Conservation (phyloP, 1,284 basidiomycete genomes). For the Boletus smithii region DNA sequence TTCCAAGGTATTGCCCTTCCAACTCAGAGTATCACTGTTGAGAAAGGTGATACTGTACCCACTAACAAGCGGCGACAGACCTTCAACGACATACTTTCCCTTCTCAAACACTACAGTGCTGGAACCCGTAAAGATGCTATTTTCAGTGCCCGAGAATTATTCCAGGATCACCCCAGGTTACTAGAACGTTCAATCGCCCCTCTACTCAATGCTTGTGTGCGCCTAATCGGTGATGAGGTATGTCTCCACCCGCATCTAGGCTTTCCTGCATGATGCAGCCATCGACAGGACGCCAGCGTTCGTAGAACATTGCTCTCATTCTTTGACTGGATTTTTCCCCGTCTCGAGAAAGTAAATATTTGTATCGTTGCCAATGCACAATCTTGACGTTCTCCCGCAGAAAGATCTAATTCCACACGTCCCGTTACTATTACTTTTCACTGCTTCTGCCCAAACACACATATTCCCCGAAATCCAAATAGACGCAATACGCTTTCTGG, state of each 20-base stretch:
- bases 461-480: conserved; percentile 93
- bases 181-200: conserved; percentile 56
- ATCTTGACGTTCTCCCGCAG: conserved; percentile 37
- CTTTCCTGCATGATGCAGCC: neutral
- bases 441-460: conserved; percentile 88
- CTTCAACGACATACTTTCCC: conserved; percentile 74
- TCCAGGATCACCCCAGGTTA: conserved; percentile 62
- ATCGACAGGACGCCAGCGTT: conserved; percentile 57
- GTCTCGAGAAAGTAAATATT: conserved; percentile 55
- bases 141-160: conserved; percentile 77
- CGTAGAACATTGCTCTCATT: conserved; percentile 59
- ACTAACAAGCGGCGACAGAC: conserved; percentile 77
- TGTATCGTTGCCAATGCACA: neutral
- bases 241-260: conserved; percentile 8
- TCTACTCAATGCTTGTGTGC: conserved; percentile 66
- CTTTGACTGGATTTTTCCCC: conserved; percentile 70
- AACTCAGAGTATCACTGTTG: conserved; percentile 67
- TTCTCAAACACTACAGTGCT: conserved; percentile 83
- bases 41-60: conserved; percentile 54
- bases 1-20: conserved; percentile 88
- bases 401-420: conserved; percentile 69
- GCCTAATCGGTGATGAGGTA: conserved; percentile 82
- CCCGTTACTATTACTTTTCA: conserved; percentile 75
- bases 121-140: conserved; percentile 79
- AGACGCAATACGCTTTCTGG: conserved; percentile 83